A percentile compares a stretch with the other conserved stretches of the same genome.
Evolutionary conservation across 768 basidiomycete genomes (phyloP).

Genomic region (Agaricus subrufescens): DNA sequence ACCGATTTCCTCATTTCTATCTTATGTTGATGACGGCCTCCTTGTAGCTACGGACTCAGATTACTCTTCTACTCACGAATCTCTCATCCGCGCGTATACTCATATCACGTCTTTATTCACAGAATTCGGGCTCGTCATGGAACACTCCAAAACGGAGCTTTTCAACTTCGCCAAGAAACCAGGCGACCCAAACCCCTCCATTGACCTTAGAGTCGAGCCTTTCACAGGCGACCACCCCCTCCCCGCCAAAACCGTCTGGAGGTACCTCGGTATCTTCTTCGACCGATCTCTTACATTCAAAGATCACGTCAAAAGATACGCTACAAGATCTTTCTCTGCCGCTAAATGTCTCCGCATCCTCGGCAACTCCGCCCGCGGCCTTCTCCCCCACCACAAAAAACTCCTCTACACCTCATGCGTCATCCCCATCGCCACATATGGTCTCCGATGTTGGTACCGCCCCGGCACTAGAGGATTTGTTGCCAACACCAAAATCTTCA

Average conservation of each 20-base stretch:
- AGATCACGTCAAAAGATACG: not conserved
- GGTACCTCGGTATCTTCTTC: not conserved
- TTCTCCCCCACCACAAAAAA: not conserved
- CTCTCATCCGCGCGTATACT: too few relatives aligned
- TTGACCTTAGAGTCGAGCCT: not conserved
- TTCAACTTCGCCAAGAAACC: not conserved
- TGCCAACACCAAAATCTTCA: not conserved
- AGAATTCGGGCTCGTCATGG: not conserved
- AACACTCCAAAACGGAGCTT: not conserved
- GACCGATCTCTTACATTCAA: not conserved
- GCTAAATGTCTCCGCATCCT: not conserved
- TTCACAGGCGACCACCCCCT: not conserved
- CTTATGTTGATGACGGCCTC: too few relatives aligned
- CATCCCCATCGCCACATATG: not conserved
- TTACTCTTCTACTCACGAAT: too few relatives aligned
- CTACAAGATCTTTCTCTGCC: not conserved
- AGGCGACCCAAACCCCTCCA: not conserved
- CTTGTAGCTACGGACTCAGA: too few relatives aligned
- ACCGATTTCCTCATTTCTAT: too few relatives aligned
- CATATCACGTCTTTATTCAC: too few relatives aligned
- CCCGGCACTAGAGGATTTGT: too few relatives aligned
- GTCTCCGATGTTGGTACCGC: not conserved
- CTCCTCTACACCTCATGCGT: not conserved
- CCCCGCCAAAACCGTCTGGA: not conserved
- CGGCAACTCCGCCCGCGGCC: not conserved